Percentiles rank a stretch among this genome's conserved stretches.
phyloP scores from a whole-genome alignment of 2,329 filamentous ascomycete species.

The Xylariomycetidae sp. region DNA sequence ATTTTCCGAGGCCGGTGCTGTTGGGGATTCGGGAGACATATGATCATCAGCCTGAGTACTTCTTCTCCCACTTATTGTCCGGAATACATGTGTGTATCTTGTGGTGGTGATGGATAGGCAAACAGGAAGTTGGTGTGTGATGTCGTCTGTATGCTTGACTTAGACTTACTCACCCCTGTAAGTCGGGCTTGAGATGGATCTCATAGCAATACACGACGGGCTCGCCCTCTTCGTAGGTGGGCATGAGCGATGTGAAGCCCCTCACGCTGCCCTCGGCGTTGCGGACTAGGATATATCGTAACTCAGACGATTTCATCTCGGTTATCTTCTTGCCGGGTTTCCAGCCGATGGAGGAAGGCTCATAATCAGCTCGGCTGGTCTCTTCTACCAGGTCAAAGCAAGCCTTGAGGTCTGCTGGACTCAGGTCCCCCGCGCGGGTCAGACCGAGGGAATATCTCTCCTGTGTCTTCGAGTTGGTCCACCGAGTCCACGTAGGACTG shows the following conservation, averaged over 20 bases:
- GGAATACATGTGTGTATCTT: no score
- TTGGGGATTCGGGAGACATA: no score
- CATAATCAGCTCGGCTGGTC: constrained; percentile 63
- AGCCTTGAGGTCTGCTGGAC: constrained; percentile 39
- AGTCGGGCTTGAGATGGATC: constrained; percentile 57
- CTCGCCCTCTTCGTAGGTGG: constrained; percentile 62
- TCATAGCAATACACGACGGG: constrained; percentile 76
- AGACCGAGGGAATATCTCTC: constrained; percentile 40
- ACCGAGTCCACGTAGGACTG: constrained; percentile 29
- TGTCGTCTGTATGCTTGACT: no score
- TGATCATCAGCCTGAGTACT: constrained; percentile 2
- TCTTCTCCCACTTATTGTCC: no score
- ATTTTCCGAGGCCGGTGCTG: constrained; percentile 58
- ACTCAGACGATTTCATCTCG: constrained; percentile 64
- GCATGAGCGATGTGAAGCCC: constrained; percentile 65
- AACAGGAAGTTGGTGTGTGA: no score
- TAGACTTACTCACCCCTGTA: constrained; percentile 45
- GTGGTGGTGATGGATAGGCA: no score
- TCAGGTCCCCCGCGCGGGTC: constrained; percentile 33
- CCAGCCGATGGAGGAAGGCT: constrained; percentile 59
- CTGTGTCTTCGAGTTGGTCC: constrained; percentile 46
- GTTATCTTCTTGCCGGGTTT: constrained; percentile 52
- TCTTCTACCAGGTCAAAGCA: constrained; percentile 56
- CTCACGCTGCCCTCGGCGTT: constrained; percentile 28
- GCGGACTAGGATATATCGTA: constrained; percentile 64